Percentiles rank a stretch among this genome's conserved stretches.
Evolutionary conservation across 2,329 filamentous ascomycete genomes (phyloP).

Genomic region (Sporothrix mexicana): DNA sequence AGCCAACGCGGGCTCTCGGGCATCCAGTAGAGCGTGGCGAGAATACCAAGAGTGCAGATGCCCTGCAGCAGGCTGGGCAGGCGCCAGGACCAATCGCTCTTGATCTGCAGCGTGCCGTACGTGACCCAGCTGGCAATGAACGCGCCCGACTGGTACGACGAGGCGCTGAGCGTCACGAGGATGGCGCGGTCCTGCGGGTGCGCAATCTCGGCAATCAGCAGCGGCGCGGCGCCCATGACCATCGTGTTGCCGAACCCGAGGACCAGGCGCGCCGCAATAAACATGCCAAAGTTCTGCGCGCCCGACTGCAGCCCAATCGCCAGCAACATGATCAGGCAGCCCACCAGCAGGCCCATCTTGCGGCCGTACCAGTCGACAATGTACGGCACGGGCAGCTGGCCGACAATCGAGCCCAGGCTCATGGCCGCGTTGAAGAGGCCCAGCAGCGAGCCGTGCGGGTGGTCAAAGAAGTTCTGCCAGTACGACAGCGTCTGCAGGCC

Average conservation of each 20-base stretch:
- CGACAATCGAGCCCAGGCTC: background rate
- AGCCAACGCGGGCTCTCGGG: conserved; percentile 23
- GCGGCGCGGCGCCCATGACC: conserved; percentile 19
- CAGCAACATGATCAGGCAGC: conserved; percentile 5
- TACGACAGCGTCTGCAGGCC: conserved; percentile 16
- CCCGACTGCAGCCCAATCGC: conserved; percentile 23
- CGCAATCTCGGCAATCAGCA: conserved; percentile 24
- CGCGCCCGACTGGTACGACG: conserved; percentile 15
- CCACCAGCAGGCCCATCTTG: background rate
- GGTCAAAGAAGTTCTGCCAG: conserved; percentile 4
- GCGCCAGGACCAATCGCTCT: conserved; percentile 23
- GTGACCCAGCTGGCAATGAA: conserved; percentile 16
- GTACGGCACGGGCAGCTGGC: conserved; percentile 26
- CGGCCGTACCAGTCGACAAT: conserved; percentile 17
- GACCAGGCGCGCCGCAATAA: conserved; percentile 11
- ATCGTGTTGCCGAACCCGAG: conserved; percentile 15
- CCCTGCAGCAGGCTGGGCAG: background rate
- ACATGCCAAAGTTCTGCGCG: conserved; percentile 24
- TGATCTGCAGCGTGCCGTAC: background rate
- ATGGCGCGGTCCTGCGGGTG: conserved; percentile 22
- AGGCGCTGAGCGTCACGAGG: conserved; percentile 9
- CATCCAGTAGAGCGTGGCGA: conserved; percentile 11
- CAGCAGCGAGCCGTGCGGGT: conserved; percentile 5
- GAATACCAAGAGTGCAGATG: background rate
- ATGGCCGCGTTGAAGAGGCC: conserved; percentile 11